phyloP scores from a whole-genome alignment of 768 basidiomycete genomes.

The Lactarius quietus region DNA sequence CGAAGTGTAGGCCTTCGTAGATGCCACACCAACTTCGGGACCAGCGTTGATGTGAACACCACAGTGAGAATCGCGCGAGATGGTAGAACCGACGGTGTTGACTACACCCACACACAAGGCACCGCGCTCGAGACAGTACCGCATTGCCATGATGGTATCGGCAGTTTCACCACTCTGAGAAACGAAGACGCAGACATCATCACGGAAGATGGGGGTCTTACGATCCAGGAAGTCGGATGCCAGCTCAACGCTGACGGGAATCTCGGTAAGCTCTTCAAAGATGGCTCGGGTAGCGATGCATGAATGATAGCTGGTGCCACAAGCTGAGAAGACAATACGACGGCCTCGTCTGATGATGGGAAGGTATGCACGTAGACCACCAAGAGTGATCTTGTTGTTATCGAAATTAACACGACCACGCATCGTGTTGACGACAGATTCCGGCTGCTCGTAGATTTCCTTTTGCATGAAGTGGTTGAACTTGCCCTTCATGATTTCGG shows the following conservation, averaged over 20 bases:
- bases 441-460: conserved; percentile 98
- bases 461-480: conserved; percentile 99
- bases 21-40: conserved; percentile 98
- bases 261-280: conserved; percentile 98
- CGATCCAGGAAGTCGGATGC: conserved; percentile 98
- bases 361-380: conserved; percentile 92
- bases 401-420: conserved; percentile 99
- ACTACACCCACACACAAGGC: conserved; percentile 97
- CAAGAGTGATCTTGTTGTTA: conserved; percentile 83
- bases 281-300: conserved; percentile 95
- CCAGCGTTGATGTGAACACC: conserved; percentile 99
- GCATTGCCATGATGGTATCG: conserved; percentile 93
- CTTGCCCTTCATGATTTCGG: conserved; percentile 99
- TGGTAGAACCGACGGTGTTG: conserved; percentile 96
- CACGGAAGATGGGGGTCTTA: conserved; percentile 99
- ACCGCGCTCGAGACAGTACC: conserved; percentile 95
- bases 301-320: conserved; percentile 97
- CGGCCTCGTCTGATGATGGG: conserved; percentile 93
- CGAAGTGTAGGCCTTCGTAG: conserved; percentile 98
- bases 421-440: conserved; percentile 99
- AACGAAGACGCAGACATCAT: conserved; percentile 94
- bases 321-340: conserved; percentile 96
- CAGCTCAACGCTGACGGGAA: conserved; percentile 94
- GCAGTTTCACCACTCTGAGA: conserved; percentile 99
- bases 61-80: conserved; percentile 97